These are phyloP conservation scores for Phytophthora cactorum DNA, from an alignment of 352 stramenopile genomes.

Conservation along the genomic window DNA sequence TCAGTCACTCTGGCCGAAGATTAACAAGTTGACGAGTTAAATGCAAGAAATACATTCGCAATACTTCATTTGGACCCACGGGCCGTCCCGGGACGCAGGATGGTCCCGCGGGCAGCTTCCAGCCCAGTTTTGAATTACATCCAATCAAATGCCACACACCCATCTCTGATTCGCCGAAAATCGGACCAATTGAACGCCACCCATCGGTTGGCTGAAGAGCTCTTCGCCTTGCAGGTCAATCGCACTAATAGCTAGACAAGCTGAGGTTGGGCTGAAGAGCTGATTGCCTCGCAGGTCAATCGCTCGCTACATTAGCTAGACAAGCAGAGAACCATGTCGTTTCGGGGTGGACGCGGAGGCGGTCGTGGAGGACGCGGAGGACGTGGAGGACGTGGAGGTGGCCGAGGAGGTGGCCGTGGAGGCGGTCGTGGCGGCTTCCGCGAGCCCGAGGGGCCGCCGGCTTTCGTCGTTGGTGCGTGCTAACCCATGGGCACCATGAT, in stretches of 20 bases:
- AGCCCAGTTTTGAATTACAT: not conserved
- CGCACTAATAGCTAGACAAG: not conserved
- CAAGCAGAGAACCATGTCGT: conserved; percentile 49
- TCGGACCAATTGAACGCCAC: conserved; percentile 18
- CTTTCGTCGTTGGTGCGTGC: conserved; percentile 72
- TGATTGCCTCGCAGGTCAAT: not conserved
- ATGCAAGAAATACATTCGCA: too few relatives aligned
- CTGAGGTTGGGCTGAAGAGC: conserved; percentile 21
- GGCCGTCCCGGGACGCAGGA: too few relatives aligned
- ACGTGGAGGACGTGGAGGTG: conserved; percentile 52
- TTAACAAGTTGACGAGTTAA: too few relatives aligned
- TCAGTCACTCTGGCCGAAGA: too few relatives aligned
- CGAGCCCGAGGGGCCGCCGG: conserved; percentile 71
- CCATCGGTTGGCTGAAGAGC: conserved; percentile 39
- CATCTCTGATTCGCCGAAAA: not conserved
- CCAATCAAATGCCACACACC: not conserved
- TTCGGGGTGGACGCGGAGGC: conserved; percentile 60
- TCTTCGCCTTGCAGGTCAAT: not conserved
- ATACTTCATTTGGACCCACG: too few relatives aligned
- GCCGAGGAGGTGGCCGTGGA: conserved; percentile 34
- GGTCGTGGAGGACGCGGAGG: conserved; percentile 58
- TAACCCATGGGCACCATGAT: not conserved
- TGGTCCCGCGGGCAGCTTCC: not conserved
- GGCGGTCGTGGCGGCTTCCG: conserved; percentile 50
- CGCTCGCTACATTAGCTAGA: not conserved